A percentile compares a stretch with the other conserved stretches of the same genome.
Conservation (phyloP, 371 early-diverging fungal genomes). For the Amoeboaphelidium protococcarum region DNA sequence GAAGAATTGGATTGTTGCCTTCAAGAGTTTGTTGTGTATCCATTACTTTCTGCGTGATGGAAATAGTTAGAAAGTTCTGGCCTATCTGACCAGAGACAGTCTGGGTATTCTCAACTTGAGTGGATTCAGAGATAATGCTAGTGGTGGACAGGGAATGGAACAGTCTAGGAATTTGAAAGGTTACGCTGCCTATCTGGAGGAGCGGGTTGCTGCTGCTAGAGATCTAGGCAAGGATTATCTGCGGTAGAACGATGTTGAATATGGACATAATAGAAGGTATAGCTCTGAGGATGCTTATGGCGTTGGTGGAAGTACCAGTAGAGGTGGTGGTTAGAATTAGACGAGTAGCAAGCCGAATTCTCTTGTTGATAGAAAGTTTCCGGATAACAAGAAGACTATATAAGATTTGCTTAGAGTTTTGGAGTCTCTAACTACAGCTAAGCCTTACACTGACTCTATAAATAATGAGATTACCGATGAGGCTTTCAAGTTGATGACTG, state of each 20-base stretch:
- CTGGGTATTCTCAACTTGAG: slow-evolving; percentile 25
- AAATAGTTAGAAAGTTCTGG: slow-evolving; percentile 33
- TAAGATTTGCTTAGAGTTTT: too few relatives aligned
- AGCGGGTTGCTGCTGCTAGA: slow-evolving; percentile 41
- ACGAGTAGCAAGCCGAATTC: too few relatives aligned
- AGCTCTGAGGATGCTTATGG: slow-evolving; percentile 17
- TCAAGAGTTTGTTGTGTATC: slow-evolving; percentile 57
- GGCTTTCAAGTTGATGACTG: slow-evolving; percentile 51
- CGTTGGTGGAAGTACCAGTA: too few relatives aligned
- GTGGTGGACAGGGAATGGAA: slow-evolving; percentile 12
- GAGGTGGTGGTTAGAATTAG: too few relatives aligned
- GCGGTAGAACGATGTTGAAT: too few relatives aligned
- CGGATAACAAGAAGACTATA: slow-evolving; percentile 52
- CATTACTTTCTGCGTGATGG: slow-evolving; percentile 63
- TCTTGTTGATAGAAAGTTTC: slow-evolving; percentile 34
- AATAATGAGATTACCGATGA: slow-evolving; percentile 64
- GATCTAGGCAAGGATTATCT: slow-evolving; percentile 43
- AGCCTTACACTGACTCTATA: slow-evolving; percentile 41
- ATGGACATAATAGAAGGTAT: too few relatives aligned
- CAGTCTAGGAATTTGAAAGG: slow-evolving; percentile 45
- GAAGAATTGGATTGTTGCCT: too few relatives aligned
- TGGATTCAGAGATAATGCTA: slow-evolving; percentile 27
- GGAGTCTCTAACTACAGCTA: too few relatives aligned
- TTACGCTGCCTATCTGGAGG: slow-evolving; percentile 56
- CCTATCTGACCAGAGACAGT: slow-evolving; percentile 32